Percentiles rank a stretch among this genome's conserved stretches.
Evolutionary conservation across 805 yeast species (phyloP).

Genomic region (Metschnikowia peoriensis): DNA sequence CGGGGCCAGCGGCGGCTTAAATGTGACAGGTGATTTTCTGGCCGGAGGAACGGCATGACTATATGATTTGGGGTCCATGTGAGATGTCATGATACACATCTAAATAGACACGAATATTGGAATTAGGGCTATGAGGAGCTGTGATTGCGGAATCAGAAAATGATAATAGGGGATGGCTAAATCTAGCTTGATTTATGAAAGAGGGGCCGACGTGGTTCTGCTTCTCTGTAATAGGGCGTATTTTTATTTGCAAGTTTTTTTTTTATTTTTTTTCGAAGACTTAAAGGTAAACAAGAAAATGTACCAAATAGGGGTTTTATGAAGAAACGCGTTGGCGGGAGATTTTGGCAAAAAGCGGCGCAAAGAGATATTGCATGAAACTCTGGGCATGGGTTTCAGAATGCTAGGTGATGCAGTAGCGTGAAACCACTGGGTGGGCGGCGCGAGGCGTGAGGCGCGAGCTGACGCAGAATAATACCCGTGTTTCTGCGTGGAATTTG

Average conservation of each 20-base stretch:
- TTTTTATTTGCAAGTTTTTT: too few relatives aligned
- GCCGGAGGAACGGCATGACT: conserved; percentile 1
- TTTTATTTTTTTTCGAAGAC: background rate
- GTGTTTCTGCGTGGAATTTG: too few relatives aligned
- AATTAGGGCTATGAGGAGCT: too few relatives aligned
- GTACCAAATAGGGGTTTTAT: background rate
- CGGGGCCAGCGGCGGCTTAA: conserved; percentile 10
- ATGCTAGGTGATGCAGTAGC: conserved; percentile 7
- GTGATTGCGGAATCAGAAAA: too few relatives aligned
- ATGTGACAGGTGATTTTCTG: conserved; percentile 6
- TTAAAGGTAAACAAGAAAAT: background rate
- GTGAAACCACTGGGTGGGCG: conserved; percentile 3
- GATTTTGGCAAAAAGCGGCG: conserved; percentile 2
- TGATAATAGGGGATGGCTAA: background rate
- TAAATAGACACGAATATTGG: background rate
- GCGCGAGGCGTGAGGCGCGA: background rate
- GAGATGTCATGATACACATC: conserved; percentile 4
- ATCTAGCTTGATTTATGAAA: background rate
- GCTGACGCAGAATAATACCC: background rate
- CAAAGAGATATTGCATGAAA: conserved; percentile 6
- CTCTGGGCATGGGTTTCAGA: conserved; percentile 6
- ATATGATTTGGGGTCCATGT: conserved; percentile 8
- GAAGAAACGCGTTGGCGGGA: background rate
- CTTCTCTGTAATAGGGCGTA: too few relatives aligned
- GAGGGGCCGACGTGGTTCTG: background rate